Conservation (phyloP, 2,329 filamentous ascomycete species). For the Aspergillus thermomutatus region DNA sequence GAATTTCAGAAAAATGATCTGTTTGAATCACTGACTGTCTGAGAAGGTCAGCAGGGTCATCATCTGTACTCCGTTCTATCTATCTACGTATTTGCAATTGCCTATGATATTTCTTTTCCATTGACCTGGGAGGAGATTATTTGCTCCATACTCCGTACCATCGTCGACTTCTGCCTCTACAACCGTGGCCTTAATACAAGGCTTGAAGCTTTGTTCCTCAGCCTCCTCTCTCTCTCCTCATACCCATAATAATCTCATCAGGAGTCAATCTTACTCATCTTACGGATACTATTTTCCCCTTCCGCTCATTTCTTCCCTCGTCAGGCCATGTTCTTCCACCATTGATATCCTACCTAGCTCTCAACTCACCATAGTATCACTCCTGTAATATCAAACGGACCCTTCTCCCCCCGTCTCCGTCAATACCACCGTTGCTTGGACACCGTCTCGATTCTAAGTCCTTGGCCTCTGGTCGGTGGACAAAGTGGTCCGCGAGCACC, state of each 20-base stretch:
- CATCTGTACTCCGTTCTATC: background rate
- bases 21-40: background rate
- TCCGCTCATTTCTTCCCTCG: background rate
- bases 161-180: background rate
- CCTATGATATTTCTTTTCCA: too few relatives aligned
- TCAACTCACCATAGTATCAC: too few relatives aligned
- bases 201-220: background rate
- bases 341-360: background rate
- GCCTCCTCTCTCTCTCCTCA: background rate
- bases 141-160: too few relatives aligned
- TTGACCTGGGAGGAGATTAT: too few relatives aligned
- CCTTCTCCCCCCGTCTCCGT: background rate
- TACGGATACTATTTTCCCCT: slow-evolving; percentile 1
- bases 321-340: slow-evolving; percentile 1
- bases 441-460: background rate
- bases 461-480: background rate
- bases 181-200: background rate
- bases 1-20: background rate
- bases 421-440: background rate
- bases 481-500: background rate
- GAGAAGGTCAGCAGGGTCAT: background rate
- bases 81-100: background rate
- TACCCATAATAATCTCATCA: background rate
- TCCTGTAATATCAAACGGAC: slow-evolving; percentile 1
- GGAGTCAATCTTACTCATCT: background rate